phyloP scores from a whole-genome alignment of 2,329 filamentous ascomycete genomes.

The Trichoderma sp. region DNA sequence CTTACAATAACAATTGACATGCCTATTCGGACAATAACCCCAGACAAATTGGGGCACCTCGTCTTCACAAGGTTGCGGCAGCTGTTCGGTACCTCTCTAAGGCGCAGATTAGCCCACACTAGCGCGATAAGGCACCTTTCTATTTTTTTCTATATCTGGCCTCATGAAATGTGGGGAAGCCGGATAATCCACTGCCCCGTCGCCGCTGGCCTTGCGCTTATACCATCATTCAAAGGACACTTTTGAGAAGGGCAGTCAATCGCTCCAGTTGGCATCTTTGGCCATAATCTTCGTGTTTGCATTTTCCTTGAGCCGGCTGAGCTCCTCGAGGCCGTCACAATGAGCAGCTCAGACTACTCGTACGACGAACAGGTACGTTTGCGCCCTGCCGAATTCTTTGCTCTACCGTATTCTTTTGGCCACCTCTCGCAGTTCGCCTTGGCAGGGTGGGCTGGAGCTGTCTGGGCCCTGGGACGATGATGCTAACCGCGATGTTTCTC shows the following conservation, averaged over 20 bases:
- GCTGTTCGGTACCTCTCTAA: neutral
- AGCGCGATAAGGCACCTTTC: constrained; percentile 4
- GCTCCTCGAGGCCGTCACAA: constrained; percentile 55
- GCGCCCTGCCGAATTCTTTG: neutral
- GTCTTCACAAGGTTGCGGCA: neutral
- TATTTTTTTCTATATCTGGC: neutral
- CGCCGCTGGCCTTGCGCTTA: constrained; percentile 28
- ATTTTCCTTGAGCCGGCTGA: constrained; percentile 39
- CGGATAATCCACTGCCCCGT: constrained; percentile 43
- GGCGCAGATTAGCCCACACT: constrained; percentile 5
- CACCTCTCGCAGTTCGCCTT: neutral
- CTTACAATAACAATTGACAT: neutral
- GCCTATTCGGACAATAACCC: constrained; percentile 8
- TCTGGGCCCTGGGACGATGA: neutral
- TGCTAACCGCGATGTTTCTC: constrained; percentile 18
- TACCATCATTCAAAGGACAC: constrained; percentile 25
- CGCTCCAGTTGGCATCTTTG: constrained; percentile 1
- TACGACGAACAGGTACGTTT: constrained; percentile 86
- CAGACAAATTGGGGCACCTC: neutral
- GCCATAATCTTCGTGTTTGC: constrained; percentile 26
- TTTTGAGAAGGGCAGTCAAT: constrained; percentile 27
- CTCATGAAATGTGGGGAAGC: constrained; percentile 31
- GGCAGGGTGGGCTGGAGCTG: constrained; percentile 14
- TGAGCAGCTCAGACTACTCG: constrained; percentile 93
- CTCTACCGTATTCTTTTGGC: neutral